These are phyloP conservation scores for Wallacemonas rigidus DNA, from an alignment of 208 protist species.

Conservation along the genomic window DNA sequence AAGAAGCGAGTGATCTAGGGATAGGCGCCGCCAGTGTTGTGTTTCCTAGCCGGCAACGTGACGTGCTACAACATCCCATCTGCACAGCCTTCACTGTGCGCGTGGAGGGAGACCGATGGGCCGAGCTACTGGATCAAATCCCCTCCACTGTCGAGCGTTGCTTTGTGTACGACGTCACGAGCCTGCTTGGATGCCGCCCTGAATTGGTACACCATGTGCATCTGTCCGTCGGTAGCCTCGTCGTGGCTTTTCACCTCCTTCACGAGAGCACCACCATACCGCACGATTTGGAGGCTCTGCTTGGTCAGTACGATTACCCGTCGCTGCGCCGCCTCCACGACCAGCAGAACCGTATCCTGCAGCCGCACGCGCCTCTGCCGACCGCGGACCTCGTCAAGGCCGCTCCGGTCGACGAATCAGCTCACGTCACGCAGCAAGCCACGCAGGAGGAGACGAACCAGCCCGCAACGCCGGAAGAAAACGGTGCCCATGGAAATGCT, in stretches of 20 bases:
- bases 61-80: not conserved
- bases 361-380: not conserved
- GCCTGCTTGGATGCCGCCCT: constrained; percentile 8
- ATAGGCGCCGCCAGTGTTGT: not conserved
- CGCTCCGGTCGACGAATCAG: too few relatives aligned
- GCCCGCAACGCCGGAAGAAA: too few relatives aligned
- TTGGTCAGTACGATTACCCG: constrained; percentile 17
- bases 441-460: too few relatives aligned
- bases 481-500: too few relatives aligned
- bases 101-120: constrained; percentile 1
- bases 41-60: constrained; percentile 3
- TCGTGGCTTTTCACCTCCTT: constrained; percentile 24
- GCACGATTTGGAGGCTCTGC: constrained; percentile 16
- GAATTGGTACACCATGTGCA: constrained; percentile 6
- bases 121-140: constrained; percentile 5
- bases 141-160: constrained; percentile 10
- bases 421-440: too few relatives aligned
- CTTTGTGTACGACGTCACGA: constrained; percentile 3
- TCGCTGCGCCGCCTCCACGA: constrained; percentile 22
- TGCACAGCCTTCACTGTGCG: constrained; percentile 7
- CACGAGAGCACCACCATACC: constrained; percentile 20
- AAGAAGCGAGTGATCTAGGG: not conserved
- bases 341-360: constrained; percentile 13
- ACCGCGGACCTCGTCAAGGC: too few relatives aligned
- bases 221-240: constrained; percentile 10